Evolutionary conservation across 345 rosid genomes (phyloP), one percentile per base, ranked within the genome.

Genomic region (Cochlearia excelsa): DNA sequence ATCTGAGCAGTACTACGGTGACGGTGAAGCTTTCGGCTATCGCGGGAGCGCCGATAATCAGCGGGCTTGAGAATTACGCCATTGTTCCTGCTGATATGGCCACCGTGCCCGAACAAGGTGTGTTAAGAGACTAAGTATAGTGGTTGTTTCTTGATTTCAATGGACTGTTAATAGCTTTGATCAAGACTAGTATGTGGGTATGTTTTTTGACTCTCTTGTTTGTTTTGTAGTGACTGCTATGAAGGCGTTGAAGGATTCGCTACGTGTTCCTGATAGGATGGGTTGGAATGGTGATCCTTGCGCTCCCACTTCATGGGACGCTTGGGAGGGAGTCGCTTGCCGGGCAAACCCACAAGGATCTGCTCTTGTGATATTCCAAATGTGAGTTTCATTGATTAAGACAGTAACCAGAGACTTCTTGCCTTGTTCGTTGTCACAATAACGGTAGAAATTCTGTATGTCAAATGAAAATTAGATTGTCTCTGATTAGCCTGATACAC

Each of bases 261-360:
- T 94, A 9, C 83, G 78, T 11, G 79, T 94, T 68, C 99, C 96
- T 7, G 93, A 71, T 52, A 84, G 96, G 51, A 90, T 94, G 99
- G 99, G 99, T 43, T 94, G 99, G 99, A 90, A 86, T 68, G 99
- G 99, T 49, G 97, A 94, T 77, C 99, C 99, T 7, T 94, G 99
- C 74, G 93, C 99, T 66, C 99, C 99, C 46, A 87, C 90, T 26
- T 82, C 63, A 51, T 94, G 99, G 99, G 89, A 87, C 72, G 96
- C 97, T 74, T 94, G 99, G 99, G 99, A 94, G 73, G 99, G 99
- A 65, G 89, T 90, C 61, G 79, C 84, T 31, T 94, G 99, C 66
- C 84, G 68, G 30, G 71, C 81, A 47, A 81, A 78, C 79, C 70
- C 81, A 66, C 66, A 76, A 55, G 87, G 77, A 67, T 78, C 83